A percentile compares a stretch with the other conserved stretches of the same genome.
Evolutionary conservation across 352 stramenopile species (phyloP).

Genomic region (Globisporangium sylvaticum): DNA sequence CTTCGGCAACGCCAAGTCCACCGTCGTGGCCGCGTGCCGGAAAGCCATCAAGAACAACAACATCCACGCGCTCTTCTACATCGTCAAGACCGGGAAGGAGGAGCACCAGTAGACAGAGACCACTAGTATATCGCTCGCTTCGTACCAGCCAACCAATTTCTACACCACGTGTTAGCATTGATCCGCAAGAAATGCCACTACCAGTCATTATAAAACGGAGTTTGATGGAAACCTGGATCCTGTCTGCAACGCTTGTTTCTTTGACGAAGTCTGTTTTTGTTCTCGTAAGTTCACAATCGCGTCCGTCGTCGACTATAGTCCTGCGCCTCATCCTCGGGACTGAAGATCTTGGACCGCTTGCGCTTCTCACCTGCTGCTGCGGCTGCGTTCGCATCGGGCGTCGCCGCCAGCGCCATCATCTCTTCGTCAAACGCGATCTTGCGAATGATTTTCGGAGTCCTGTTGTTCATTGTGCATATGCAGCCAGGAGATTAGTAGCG

Average conservation of each 20-base stretch:
- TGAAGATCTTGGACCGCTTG: slow-evolving; percentile 27
- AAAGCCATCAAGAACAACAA: slow-evolving; percentile 91
- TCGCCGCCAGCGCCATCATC: slow-evolving; percentile 34
- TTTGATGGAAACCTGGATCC: no score
- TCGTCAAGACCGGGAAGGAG: slow-evolving; percentile 82
- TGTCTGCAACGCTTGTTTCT: no score
- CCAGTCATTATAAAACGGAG: no score
- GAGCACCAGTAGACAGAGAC: slow-evolving; percentile 45
- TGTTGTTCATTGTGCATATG: neutral
- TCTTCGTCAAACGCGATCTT: slow-evolving; percentile 42
- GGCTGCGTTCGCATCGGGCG: slow-evolving; percentile 5
- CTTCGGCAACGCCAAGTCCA: slow-evolving; percentile 81
- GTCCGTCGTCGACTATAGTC: slow-evolving; percentile 19
- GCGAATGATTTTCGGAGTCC: slow-evolving; percentile 32
- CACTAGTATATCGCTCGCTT: no score
- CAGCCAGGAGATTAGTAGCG: neutral
- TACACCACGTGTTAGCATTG: no score
- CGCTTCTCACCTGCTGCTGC: slow-evolving; percentile 23
- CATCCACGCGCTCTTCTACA: slow-evolving; percentile 83
- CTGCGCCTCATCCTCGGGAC: slow-evolving; percentile 24
- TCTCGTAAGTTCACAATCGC: neutral
- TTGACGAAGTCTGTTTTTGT: no score
- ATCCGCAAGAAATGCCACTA: no score
- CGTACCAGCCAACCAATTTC: no score
- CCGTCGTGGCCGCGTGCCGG: slow-evolving; percentile 76